These are phyloP conservation scores for Aquilaria sinensis DNA, from an alignment of 345 rosid species.

Conservation along the genomic window DNA sequence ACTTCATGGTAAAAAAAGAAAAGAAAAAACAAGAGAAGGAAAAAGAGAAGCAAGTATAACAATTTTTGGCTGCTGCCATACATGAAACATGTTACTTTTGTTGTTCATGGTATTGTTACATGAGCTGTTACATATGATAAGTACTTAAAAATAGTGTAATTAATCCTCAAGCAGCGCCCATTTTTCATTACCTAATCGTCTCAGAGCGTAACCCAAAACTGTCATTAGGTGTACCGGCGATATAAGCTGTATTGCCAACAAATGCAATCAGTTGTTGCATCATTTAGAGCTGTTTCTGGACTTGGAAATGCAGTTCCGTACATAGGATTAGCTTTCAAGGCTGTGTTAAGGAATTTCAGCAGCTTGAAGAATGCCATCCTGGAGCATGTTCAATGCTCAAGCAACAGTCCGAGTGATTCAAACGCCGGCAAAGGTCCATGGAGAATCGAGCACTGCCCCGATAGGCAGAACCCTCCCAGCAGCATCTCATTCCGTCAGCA, in stretches of 20 bases:
- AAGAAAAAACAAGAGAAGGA: background rate
- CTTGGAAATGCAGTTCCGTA: constrained; percentile 39
- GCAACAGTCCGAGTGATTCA: constrained; percentile 13
- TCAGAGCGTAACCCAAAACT: too few relatives aligned
- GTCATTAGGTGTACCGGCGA: constrained; percentile 25
- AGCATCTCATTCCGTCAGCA: constrained; percentile 16
- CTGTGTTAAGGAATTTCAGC: constrained; percentile 28
- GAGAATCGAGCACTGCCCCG: constrained; percentile 5
- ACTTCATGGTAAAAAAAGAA: too few relatives aligned
- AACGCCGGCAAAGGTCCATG: constrained; percentile 8
- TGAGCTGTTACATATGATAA: background rate
- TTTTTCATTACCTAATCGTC: too few relatives aligned
- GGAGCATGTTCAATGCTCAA: constrained; percentile 26
- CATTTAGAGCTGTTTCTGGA: constrained; percentile 33
- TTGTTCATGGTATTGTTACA: background rate
- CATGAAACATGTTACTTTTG: background rate
- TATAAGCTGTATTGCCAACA: constrained; percentile 34
- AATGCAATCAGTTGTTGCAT: constrained; percentile 30
- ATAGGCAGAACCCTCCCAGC: constrained; percentile 9
- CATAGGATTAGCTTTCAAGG: constrained; percentile 24
- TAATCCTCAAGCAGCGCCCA: too few relatives aligned
- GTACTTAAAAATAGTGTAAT: background rate
- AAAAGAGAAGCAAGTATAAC: background rate
- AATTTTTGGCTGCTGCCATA: background rate
- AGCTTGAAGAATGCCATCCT: constrained; percentile 30